A percentile compares a stretch with the other conserved stretches of the same genome.
phyloP scores from a whole-genome alignment of 1,284 basidiomycete species.

The Ustilago loliicola region DNA sequence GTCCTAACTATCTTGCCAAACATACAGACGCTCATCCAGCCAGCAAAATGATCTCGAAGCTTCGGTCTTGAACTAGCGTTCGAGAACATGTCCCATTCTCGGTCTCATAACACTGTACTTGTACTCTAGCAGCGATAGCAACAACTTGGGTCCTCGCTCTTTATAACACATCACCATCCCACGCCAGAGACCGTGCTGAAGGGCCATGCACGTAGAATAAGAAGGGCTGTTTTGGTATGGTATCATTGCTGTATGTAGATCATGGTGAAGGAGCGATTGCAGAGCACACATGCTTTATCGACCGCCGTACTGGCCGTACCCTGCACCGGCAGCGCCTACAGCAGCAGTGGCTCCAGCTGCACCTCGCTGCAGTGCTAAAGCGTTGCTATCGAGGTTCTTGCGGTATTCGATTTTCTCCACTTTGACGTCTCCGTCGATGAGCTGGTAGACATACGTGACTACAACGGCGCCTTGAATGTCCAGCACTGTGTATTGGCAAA shows the following conservation, averaged over 20 bases:
- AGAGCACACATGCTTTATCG: constrained; percentile 17
- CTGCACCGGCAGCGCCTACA: constrained; percentile 24
- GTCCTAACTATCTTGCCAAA: neutral
- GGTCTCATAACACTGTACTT: neutral
- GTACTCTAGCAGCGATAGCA: constrained; percentile 4
- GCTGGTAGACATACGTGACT: constrained; percentile 69
- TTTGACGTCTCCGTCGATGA: constrained; percentile 69
- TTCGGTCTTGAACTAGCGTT: neutral
- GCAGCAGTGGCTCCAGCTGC: constrained; percentile 23
- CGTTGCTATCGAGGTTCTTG: constrained; percentile 55
- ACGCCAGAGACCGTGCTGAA: neutral
- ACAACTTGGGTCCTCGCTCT: neutral
- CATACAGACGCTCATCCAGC: constrained; percentile 64
- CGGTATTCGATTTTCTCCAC: constrained; percentile 70
- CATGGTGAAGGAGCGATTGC: neutral
- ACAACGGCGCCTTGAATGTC: constrained; percentile 69
- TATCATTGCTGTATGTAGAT: constrained; percentile 14
- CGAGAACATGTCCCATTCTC: neutral
- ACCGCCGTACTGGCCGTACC: constrained; percentile 38
- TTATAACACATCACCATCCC: neutral
- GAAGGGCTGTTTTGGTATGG: constrained; percentile 5
- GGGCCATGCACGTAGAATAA: neutral
- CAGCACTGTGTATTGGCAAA: constrained; percentile 44
- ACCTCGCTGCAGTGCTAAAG: constrained; percentile 40
- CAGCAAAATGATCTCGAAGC: constrained; percentile 42